These are phyloP conservation scores for Debaryomyces udenii DNA, from an alignment of 1,139 yeast species.

Conservation along the genomic window DNA sequence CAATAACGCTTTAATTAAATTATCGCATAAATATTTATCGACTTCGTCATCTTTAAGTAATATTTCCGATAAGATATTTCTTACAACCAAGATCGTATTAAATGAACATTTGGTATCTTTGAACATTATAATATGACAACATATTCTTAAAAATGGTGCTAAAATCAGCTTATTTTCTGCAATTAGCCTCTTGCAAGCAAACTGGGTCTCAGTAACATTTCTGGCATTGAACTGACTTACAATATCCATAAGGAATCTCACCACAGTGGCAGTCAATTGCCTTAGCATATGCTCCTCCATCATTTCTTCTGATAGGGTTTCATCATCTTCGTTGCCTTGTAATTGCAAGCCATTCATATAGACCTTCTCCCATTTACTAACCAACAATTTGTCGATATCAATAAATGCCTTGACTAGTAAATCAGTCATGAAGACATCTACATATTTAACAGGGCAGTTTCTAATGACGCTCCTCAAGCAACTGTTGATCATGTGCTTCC, in stretches of 20 bases:
- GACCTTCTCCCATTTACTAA: constrained; percentile 74
- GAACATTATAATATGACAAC: constrained; percentile 77
- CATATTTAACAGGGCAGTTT: constrained; percentile 78
- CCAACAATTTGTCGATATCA: constrained; percentile 72
- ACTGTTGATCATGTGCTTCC: constrained; percentile 94
- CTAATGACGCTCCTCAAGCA: constrained; percentile 85
- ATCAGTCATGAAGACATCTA: constrained; percentile 70
- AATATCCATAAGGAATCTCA: constrained; percentile 81
- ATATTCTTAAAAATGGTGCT: constrained; percentile 76
- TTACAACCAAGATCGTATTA: constrained; percentile 79
- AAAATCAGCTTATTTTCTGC: constrained; percentile 66
- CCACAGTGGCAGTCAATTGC: constrained; percentile 93
- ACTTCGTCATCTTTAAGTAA: constrained; percentile 73
- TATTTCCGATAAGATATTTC: constrained; percentile 70
- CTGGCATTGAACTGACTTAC: constrained; percentile 70
- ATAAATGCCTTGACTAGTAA: constrained; percentile 75
- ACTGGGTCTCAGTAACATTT: constrained; percentile 56
- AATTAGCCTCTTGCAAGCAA: constrained; percentile 66
- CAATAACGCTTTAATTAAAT: constrained; percentile 50
- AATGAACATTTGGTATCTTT: constrained; percentile 92
- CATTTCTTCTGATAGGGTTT: constrained; percentile 93
- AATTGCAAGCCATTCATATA: constrained; percentile 70
- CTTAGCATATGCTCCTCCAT: constrained; percentile 94
- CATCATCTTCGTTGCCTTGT: constrained; percentile 74
- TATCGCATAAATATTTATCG: constrained; percentile 72